These are phyloP conservation scores for Theileria sp. DNA, from an alignment of 169 alveolate genomes.

Conservation along the genomic window DNA sequence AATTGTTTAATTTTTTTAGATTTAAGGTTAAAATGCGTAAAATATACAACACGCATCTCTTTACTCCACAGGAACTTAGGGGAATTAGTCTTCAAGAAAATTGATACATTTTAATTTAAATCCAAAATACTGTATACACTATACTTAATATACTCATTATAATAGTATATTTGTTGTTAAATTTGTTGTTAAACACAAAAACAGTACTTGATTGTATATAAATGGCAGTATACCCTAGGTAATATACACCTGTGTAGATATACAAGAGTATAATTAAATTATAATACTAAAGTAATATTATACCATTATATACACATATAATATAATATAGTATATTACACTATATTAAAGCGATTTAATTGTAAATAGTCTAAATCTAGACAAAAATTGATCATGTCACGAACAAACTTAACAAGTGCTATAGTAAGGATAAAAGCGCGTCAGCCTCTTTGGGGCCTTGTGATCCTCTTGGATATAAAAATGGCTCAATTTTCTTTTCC, in stretches of 20 bases:
- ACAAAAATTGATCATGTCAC: neutral
- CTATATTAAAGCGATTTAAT: neutral
- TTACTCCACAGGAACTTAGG: constrained; percentile 77
- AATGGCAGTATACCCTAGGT: too few relatives aligned
- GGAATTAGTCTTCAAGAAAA: constrained; percentile 7
- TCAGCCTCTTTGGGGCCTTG: constrained; percentile 61
- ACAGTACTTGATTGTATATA: too few relatives aligned
- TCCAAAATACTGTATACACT: neutral
- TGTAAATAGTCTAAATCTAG: neutral
- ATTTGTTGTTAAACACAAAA: too few relatives aligned
- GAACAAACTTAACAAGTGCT: constrained; percentile 2
- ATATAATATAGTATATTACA: neutral
- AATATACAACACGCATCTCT: constrained; percentile 76
- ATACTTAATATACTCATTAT: neutral
- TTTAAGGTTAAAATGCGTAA: constrained; percentile 69
- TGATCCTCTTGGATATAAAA: constrained; percentile 53
- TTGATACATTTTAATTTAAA: neutral
- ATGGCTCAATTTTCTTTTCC: constrained; percentile 41
- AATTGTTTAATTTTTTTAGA: constrained; percentile 5
- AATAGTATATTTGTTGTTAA: neutral
- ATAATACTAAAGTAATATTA: too few relatives aligned
- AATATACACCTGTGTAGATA: too few relatives aligned
- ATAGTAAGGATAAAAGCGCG: constrained; percentile 18
- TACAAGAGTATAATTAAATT: too few relatives aligned
- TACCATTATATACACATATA: too few relatives aligned